These are phyloP conservation scores for Lichtheimia corymbifera DNA, from an alignment of 371 early-diverging fungal species.

Conservation along the genomic window DNA sequence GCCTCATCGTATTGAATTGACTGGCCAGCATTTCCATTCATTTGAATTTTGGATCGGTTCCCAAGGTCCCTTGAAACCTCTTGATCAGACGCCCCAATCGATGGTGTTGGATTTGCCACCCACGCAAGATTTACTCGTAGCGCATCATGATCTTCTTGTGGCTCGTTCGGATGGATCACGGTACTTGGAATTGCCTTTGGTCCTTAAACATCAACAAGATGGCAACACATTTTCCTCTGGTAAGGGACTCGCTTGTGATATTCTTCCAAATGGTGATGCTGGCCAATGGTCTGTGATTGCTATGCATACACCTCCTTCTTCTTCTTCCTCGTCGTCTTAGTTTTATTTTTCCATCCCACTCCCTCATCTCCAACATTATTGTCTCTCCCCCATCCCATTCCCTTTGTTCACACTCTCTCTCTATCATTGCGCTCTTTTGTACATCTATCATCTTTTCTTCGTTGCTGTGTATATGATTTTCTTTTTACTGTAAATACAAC, in stretches of 20 bases:
- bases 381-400: background rate
- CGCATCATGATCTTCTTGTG: slow-evolving; percentile 30
- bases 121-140: slow-evolving; percentile 30
- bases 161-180: slow-evolving; percentile 33
- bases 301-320: slow-evolving; percentile 7
- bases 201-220: slow-evolving; percentile 38
- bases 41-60: slow-evolving; percentile 46
- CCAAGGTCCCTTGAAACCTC: slow-evolving; percentile 30
- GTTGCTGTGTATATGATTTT: slow-evolving; percentile 1
- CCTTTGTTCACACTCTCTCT: background rate
- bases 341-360: background rate
- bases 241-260: slow-evolving; percentile 31
- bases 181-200: slow-evolving; percentile 36
- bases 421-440: slow-evolving; percentile 1
- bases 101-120: slow-evolving; percentile 18
- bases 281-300: slow-evolving; percentile 23
- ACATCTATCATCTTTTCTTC: background rate
- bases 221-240: slow-evolving; percentile 40
- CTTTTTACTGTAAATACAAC: slow-evolving; percentile 1
- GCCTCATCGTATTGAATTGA: slow-evolving; percentile 26
- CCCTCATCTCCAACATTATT: slow-evolving; percentile 6
- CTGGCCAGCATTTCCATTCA: slow-evolving; percentile 33
- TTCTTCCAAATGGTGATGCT: slow-evolving; percentile 22
- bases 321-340: background rate
- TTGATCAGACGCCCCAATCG: background rate